Evolutionary conservation across 768 basidiomycete species (phyloP).

Genomic region (Hirschioporus abietinus): DNA sequence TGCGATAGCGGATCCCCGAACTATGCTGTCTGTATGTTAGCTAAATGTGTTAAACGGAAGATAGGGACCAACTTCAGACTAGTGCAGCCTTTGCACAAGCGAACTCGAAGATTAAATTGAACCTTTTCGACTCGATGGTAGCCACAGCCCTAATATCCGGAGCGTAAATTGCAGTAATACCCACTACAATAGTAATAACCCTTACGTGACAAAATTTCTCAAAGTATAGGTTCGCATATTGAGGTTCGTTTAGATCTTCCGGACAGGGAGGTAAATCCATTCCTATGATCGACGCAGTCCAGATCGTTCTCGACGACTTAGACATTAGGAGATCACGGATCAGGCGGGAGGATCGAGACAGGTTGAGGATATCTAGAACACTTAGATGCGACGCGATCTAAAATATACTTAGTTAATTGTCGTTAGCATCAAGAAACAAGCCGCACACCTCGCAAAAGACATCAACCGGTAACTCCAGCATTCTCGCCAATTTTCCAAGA

Average conservation of each 20-base stretch:
- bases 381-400: constrained; percentile 15
- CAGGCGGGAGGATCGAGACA: constrained; percentile 13
- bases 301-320: constrained; percentile 14
- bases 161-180: background rate
- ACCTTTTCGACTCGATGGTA: background rate
- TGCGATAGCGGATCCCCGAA: background rate
- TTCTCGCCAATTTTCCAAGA: background rate
- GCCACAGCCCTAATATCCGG: background rate
- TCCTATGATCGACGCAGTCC: constrained; percentile 15
- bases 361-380: constrained; percentile 19
- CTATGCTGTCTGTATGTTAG: background rate
- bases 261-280: constrained; percentile 5
- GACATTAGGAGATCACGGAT: constrained; percentile 15
- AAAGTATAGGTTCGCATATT: background rate
- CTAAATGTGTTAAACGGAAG: background rate
- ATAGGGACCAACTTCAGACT: background rate
- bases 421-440: background rate
- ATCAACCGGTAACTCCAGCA: background rate
- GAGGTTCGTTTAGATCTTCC: constrained; percentile 1
- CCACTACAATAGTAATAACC: background rate
- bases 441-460: background rate
- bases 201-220: constrained; percentile 1
- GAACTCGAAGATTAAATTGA: background rate
- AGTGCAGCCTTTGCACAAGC: background rate
- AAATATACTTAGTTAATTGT: background rate